phyloP scores from a whole-genome alignment of 495 filamentous ascomycete genomes.

The Glarea lozoyensis region DNA sequence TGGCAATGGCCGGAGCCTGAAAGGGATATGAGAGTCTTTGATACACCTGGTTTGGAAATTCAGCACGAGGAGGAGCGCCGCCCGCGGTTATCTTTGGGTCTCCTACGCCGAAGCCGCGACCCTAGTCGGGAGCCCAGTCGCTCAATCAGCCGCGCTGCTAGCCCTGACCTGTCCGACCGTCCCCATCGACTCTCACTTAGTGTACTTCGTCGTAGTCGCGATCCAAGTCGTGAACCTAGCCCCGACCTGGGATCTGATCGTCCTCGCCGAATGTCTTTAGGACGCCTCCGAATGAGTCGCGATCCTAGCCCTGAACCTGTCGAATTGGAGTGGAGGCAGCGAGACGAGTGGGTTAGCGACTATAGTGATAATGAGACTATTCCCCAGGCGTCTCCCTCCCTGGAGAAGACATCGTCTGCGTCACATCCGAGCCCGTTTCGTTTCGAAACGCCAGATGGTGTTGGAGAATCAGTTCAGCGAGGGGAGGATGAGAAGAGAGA shows the following conservation, averaged over 20 bases:
- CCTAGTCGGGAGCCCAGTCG: no score
- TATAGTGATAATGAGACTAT: slow-evolving; percentile 9
- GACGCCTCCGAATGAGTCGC: no score
- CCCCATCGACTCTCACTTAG: no score
- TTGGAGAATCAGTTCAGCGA: slow-evolving; percentile 35
- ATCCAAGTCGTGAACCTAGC: no score
- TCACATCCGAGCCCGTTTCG: slow-evolving; percentile 37
- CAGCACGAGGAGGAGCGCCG: not conserved
- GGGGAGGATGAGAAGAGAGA: slow-evolving; percentile 41
- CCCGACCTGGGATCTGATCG: no score
- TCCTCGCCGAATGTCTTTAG: no score
- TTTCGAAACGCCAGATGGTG: slow-evolving; percentile 55
- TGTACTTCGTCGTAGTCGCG: no score
- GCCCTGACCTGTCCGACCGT: no score
- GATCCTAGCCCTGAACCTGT: not conserved
- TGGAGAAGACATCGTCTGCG: slow-evolving; percentile 4
- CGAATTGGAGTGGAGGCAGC: slow-evolving; percentile 17
- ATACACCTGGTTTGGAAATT: not conserved
- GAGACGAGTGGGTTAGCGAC: slow-evolving; percentile 22
- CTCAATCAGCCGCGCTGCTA: no score
- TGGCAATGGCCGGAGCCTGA: slow-evolving; percentile 20
- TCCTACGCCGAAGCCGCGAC: no score
- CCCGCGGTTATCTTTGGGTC: no score
- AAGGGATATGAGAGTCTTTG: no score
- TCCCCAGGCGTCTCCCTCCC: not conserved